Percentiles rank a stretch among this genome's conserved stretches.
Conservation (phyloP, 306 rosid genomes). For the Parietaria judaica region DNA sequence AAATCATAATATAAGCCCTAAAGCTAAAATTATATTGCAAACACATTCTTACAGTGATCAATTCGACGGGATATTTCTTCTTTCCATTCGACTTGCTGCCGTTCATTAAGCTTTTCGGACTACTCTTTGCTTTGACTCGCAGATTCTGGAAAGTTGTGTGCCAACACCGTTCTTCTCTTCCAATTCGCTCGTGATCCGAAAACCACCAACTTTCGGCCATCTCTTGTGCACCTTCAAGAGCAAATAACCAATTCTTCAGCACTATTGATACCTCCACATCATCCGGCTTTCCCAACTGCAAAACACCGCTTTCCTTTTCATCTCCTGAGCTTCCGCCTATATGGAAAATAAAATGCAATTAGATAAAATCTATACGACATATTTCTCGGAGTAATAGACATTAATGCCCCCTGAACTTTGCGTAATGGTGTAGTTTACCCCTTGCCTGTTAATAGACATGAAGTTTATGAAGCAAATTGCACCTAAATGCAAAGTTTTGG, state of each 20-base stretch:
- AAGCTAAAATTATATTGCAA: too few species aligned
- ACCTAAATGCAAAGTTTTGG: neutral
- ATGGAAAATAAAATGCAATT: conserved; percentile 1
- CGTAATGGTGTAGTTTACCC: too few species aligned
- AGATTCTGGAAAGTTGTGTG: conserved; percentile 64
- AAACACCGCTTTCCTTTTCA: conserved; percentile 38
- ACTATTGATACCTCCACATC: conserved; percentile 66
- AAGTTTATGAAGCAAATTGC: neutral
- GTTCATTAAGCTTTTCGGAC: conserved; percentile 34
- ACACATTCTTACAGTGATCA: conserved; percentile 50
- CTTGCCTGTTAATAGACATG: too few species aligned
- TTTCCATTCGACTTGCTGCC: conserved; percentile 34
- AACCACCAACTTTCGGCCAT: conserved; percentile 69
- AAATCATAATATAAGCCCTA: too few species aligned
- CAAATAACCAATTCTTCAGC: conserved; percentile 88
- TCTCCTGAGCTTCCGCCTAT: conserved; percentile 39
- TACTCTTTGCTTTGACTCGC: conserved; percentile 58
- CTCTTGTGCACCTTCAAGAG: conserved; percentile 84
- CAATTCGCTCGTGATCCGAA: conserved; percentile 39
- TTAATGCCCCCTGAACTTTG: too few species aligned
- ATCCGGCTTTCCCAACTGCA: conserved; percentile 73
- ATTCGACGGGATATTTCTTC: conserved; percentile 52
- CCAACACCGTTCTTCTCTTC: conserved; percentile 90
- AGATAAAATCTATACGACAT: too few species aligned
- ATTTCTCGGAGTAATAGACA: too few species aligned